Percentiles rank a stretch among this genome's conserved stretches.
phyloP scores from a whole-genome alignment of 2,329 filamentous ascomycete genomes.

The Mollisia scopiformis region DNA sequence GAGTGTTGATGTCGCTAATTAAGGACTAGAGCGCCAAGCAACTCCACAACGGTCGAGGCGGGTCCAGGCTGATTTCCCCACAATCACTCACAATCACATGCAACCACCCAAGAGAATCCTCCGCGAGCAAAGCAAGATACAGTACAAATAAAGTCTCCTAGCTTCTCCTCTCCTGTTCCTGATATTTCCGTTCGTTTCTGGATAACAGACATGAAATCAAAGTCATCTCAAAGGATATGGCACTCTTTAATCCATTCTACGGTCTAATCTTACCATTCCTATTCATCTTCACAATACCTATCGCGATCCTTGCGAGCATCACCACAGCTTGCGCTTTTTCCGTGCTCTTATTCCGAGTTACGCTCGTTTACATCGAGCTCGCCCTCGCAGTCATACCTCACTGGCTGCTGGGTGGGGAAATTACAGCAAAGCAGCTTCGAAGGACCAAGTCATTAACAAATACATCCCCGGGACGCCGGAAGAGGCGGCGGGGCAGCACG shows the following conservation, averaged over 20 bases:
- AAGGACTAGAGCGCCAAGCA: background rate
- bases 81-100: background rate
- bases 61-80: background rate
- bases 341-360: conserved; percentile 61
- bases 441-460: conserved; percentile 7
- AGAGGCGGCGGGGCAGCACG: conserved; percentile 32
- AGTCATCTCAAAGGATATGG: conserved; percentile 43
- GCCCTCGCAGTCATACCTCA: conserved; percentile 59
- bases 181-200: background rate
- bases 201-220: conserved; percentile 4
- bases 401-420: conserved; percentile 45
- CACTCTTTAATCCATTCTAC: conserved; percentile 56
- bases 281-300: conserved; percentile 62
- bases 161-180: background rate
- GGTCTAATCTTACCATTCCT: conserved; percentile 64
- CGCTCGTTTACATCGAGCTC: conserved; percentile 66
- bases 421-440: background rate
- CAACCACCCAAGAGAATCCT: background rate
- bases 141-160: background rate
- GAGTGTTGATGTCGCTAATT: background rate
- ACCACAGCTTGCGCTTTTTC: conserved; percentile 65
- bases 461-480: conserved; percentile 14
- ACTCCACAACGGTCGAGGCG: background rate
- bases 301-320: conserved; percentile 64
- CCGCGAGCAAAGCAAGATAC: no score